Evolutionary conservation across 2,329 filamentous ascomycete species (phyloP), one percentile per base, ranked within the genome.

Genomic region (Lachnellula subtilissima): DNA sequence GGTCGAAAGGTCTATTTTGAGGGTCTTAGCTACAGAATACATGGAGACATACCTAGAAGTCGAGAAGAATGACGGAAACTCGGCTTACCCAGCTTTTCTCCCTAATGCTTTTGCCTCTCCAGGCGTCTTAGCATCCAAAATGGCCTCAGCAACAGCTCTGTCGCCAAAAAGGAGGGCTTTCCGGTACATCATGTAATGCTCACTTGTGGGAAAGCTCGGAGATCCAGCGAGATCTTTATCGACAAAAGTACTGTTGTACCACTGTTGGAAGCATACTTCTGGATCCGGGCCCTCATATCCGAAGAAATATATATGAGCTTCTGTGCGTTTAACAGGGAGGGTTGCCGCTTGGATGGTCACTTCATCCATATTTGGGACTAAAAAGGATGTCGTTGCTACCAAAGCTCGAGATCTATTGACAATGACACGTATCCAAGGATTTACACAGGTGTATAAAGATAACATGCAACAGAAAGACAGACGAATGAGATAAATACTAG

Each of bases 131-230:
- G 54, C 50, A 45, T 12, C 17, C 25, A 56, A 36, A 32, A 53
- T 53, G 8, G 19, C 45, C 11, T 39, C 25, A 11, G 50, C 46
- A 6, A 50, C 39, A 14, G 6, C 40, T 14, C 53, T 46, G n/a
- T 56, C 46, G n/a, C 50, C 50, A 37, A 53, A 56, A 4, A 56
- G 40, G n/a, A 45, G 11, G 32, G 54, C 46, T 23, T 56, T 50
- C 19, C 39, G 25, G 32, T 43, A 56, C 50, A 56, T 56, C 45
- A 56, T 50, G 35, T 53, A 53, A 50, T 56, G 50, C 39, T 56
- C 39, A 40, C 54, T 56, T 8, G 50, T 56, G 3, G 12, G 28
- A 17, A 56, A 56, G 32, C 17, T 36, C 9, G 25, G 47, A 6
- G 35, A 48, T 23, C 12, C 35, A n/a, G 42, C 36, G 11, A 52